Evolutionary conservation across 2,329 filamentous ascomycete genomes (phyloP).

Genomic region (Fusarium sp.): DNA sequence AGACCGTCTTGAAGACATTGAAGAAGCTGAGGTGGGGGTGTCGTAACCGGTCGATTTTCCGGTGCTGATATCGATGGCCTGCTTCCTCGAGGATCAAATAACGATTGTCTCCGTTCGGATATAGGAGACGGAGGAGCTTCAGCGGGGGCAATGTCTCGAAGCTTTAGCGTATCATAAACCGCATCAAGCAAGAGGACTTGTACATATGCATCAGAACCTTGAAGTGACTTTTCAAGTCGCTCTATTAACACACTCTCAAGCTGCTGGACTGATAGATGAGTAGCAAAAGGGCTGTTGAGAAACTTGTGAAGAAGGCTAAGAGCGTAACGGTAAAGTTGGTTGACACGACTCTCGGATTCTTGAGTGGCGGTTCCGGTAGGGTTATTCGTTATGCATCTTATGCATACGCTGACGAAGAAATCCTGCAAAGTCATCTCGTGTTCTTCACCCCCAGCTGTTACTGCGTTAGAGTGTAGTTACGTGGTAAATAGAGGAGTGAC

Average conservation of each 20-base stretch:
- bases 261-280: conserved; percentile 69
- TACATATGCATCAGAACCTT: conserved; percentile 73
- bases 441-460: conserved; percentile 61
- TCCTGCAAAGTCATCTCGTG: conserved; percentile 72
- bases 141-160: conserved; percentile 60
- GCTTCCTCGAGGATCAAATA: conserved; percentile 55
- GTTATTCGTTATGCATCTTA: conserved; percentile 65
- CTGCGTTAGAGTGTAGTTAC: conserved; percentile 31
- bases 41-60: conserved; percentile 41
- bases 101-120: conserved; percentile 59
- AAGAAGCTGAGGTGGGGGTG: conserved; percentile 78
- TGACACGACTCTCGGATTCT: conserved; percentile 58
- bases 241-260: conserved; percentile 78
- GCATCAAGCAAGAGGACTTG: conserved; percentile 83
- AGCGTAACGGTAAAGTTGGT: conserved; percentile 76
- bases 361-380: conserved; percentile 30
- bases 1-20: conserved; percentile 86
- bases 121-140: conserved; percentile 58
- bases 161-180: conserved; percentile 77
- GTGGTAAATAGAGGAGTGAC: conserved; percentile 38
- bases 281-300: conserved; percentile 70
- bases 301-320: conserved; percentile 78
- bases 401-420: conserved; percentile 73
- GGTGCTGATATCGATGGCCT: conserved; percentile 52
- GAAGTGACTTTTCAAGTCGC: conserved; percentile 70